Base-by-base conservation (phyloP, 768 basidiomycete species). In the Termitomyces sp. region DNA sequence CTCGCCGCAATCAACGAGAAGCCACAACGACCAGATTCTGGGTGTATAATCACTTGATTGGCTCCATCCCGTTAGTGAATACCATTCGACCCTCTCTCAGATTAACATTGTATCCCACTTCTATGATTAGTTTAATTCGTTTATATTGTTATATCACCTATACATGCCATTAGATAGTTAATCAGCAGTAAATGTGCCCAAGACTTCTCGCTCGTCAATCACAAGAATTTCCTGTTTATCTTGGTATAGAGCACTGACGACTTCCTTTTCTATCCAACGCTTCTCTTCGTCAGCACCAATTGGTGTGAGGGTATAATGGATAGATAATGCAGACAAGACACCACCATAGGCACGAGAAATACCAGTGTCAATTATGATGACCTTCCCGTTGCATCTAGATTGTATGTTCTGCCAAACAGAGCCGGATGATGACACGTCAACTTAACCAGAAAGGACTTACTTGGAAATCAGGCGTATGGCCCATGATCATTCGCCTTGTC, bases 341-440 rank as follows among this genome's bases (percentile, higher is more conserved):
- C 96, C 96, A n/a, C 93, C 95, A 66, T 97, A 98, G 2, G 95
- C 95, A 69, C 91, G 91, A 5, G 93, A 95, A 52, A 96, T 95
- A n/a, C 91, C 94, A 0, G 96, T 98, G 68, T 99, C 96, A 53
- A 99, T 98, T 60, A 98, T 90, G 64, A 98, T 88, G 46, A 98
- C 85, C 66, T 91, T 94, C n/a, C 93, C 95, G 41, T 84, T 79
- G 68, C 97, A 99, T 58, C 95, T 78, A 6, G 90, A 84, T 4
- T 90, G 85, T 50, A 98, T 95, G 63, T 83, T 84, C 81, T 92
- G 52, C 15, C 54, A 45, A 57, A 62, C 37, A 16, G 13, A 41
- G 39, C 54, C 45, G 59, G 42, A 30, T 12, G 41, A 34, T 24
- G 24, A 24, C 33, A 34, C 4, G 12, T 31, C 5, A 37, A 34